These are phyloP conservation scores for Petunia hybrid DNA, from an alignment of 305 asterid species.

Conservation along the genomic window DNA sequence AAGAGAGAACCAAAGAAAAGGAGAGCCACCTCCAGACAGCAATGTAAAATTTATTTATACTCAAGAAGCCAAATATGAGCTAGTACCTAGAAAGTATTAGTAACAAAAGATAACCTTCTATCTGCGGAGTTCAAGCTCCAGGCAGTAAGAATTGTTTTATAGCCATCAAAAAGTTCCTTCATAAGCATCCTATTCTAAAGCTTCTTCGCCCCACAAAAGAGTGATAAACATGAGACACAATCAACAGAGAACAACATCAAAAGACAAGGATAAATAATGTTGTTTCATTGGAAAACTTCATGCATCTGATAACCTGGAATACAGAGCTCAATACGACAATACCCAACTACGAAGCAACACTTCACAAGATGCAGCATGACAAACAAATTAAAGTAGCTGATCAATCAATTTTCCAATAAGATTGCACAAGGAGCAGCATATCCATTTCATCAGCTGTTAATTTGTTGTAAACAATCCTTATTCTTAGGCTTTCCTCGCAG, in stretches of 20 bases:
- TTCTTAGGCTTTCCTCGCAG: background rate
- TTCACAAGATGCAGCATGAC: background rate
- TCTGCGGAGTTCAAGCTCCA: background rate
- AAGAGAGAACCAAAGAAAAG: background rate
- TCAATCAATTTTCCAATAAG: background rate
- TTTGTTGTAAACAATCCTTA: background rate
- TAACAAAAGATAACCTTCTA: background rate
- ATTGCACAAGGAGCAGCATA: slow-evolving; percentile 15
- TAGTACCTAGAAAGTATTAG: background rate
- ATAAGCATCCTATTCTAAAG: background rate
- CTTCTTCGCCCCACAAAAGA: background rate
- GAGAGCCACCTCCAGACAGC: background rate
- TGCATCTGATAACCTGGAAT: background rate
- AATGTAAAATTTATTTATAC: background rate
- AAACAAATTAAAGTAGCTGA: background rate
- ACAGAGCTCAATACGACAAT: background rate
- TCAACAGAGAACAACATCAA: background rate
- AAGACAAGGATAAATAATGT: background rate
- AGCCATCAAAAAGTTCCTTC: background rate
- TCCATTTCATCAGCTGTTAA: background rate
- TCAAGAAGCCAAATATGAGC: background rate
- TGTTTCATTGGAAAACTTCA: background rate
- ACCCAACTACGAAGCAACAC: background rate
- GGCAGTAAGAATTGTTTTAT: background rate
- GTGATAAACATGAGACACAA: background rate